Base-by-base conservation (phyloP, 148 eudicot species). In the Drosera capensis region DNA sequence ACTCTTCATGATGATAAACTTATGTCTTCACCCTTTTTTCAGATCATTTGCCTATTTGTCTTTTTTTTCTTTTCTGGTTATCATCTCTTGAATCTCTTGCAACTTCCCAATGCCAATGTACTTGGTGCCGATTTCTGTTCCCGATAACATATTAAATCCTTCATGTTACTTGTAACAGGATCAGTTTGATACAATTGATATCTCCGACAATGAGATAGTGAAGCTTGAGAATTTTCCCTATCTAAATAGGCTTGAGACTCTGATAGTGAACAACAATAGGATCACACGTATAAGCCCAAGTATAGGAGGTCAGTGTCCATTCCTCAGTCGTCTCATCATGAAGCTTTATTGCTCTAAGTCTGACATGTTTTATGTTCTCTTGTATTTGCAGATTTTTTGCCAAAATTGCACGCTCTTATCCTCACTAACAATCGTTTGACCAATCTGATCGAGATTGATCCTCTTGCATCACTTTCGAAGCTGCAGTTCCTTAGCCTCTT, bases 191-290 rank as follows among this genome's bases (percentile, higher is more conserved):
- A 70, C 83, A 17, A 71, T 92, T 60, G 99, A 92, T 68, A 64
- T 92, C 64, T 70, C 99, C 2, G 99, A 92, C 57, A 92, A 92
- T 72, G 99, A 92, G 70, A 92, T 85, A 53, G 99, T 92, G 25
- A 92, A 92, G 59, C 94, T 92, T 23, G 99, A 92, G 46, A 85
- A 85, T 62, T 92, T 92, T 36, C 95, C 99, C 13, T 45, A 69
- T 59, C 60, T 92, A 23, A 74, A 59, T 64, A 72, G 99, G 20
- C 80, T 92, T 8, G 95, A 94, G 9, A 92, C 95, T 28, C 48
- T 92, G 70, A 31, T 92, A 35, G 48, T 92, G 40, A 92, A 92
- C 76, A 92, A 77, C 68, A 92, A 92, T 31, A 66, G 99, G 56
- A 79, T 92, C 24, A 92, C 99, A 2, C 86, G 99, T 36, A 85